Conservation (phyloP, 2,329 filamentous ascomycete species). For the Colletotrichum chrysophilum region DNA sequence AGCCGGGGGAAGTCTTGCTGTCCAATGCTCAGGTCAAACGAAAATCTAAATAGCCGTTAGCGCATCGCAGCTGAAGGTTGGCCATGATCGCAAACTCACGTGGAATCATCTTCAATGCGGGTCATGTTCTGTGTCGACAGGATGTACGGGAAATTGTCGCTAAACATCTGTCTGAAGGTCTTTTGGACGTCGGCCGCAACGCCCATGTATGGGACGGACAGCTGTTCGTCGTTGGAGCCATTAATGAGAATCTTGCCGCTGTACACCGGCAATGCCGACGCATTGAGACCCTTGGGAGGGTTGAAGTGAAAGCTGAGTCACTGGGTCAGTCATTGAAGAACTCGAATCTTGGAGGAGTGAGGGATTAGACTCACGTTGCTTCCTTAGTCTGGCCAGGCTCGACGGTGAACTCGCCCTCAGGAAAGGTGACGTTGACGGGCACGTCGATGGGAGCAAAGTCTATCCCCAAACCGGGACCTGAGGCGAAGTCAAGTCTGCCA, state of each 20-base stretch:
- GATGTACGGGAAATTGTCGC: neutral
- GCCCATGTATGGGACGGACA: slow-evolving; percentile 45
- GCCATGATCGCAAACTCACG: neutral
- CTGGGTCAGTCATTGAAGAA: neutral
- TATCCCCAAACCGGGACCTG: neutral
- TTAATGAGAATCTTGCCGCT: slow-evolving; percentile 47
- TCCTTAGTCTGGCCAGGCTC: slow-evolving; percentile 29
- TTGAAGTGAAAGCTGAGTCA: slow-evolving; percentile 28
- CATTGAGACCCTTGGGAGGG: slow-evolving; percentile 27
- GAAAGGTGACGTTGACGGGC: neutral
- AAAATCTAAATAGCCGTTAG: slow-evolving; percentile 7
- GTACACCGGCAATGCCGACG: slow-evolving; percentile 44
- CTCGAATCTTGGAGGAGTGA: no score
- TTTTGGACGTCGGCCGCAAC: neutral
- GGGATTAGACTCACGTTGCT: slow-evolving; percentile 8
- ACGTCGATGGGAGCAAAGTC: neutral
- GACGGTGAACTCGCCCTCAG: slow-evolving; percentile 22
- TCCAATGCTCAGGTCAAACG: slow-evolving; percentile 4
- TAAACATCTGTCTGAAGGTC: slow-evolving; percentile 3
- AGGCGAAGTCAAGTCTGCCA: neutral
- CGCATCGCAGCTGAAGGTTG: no score
- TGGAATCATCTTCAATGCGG: slow-evolving; percentile 8
- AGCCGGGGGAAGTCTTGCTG: slow-evolving; percentile 17
- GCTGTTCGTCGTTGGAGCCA: slow-evolving; percentile 42
- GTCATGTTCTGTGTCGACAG: neutral